Conservation (phyloP, 148 eudicot genomes). For the Fagopyrum homotropicum region DNA sequence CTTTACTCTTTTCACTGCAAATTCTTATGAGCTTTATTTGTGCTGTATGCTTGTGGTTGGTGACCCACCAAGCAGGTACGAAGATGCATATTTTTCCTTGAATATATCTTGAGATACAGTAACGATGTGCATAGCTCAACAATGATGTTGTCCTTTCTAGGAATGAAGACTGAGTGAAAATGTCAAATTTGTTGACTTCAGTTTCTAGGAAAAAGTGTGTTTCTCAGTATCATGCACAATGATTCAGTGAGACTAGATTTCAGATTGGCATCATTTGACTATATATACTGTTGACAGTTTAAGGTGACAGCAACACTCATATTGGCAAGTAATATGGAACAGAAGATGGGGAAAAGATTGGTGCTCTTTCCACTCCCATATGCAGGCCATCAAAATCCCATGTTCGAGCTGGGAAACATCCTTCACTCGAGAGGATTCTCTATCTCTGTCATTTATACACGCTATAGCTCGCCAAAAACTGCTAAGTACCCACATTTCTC, state of each 20-base stretch:
- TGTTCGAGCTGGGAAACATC: constrained; percentile 15
- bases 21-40: too few species aligned
- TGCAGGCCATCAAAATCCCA: constrained; percentile 12
- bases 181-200: too few species aligned
- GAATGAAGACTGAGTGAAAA: too few species aligned
- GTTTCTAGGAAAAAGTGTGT: too few species aligned
- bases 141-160: too few species aligned
- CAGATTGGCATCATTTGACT: background rate
- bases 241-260: background rate
- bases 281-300: background rate
- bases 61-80: too few species aligned
- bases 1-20: too few species aligned
- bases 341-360: constrained; percentile 10
- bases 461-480: constrained; percentile 19
- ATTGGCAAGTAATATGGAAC: background rate
- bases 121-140: too few species aligned
- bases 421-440: constrained; percentile 29
- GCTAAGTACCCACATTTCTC: constrained; percentile 17
- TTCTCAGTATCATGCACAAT: too few species aligned
- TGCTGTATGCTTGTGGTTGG: too few species aligned
- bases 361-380: constrained; percentile 7
- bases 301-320: background rate
- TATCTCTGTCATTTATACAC: constrained; percentile 30
- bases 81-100: too few species aligned
- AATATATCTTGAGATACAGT: too few species aligned